Conservation (phyloP, 495 filamentous ascomycete species). For the Astrocystis sublimbata region DNA sequence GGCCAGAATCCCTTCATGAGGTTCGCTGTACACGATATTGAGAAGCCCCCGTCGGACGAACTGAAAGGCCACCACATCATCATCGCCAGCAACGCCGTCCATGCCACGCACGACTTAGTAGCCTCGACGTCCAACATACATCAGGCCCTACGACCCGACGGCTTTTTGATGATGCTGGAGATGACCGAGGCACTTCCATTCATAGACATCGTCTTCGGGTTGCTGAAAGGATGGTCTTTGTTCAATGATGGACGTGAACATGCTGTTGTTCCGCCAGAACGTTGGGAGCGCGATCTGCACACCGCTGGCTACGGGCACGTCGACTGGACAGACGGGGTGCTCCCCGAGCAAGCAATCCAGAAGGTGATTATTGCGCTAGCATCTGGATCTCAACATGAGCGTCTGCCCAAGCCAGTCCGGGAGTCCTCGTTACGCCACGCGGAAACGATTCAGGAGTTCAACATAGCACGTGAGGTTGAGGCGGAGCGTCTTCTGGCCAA, state of each 20-base stretch:
- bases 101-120: conserved; percentile 44
- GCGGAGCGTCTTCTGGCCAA: too few relatives aligned
- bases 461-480: too few relatives aligned
- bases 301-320: conserved; percentile 48
- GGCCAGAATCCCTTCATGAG: conserved; percentile 48
- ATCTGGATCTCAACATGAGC: conserved; percentile 3
- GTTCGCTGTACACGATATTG: conserved; percentile 50
- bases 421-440: too few relatives aligned
- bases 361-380: conserved; percentile 47
- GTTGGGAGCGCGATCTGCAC: conserved; percentile 44
- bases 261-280: conserved; percentile 35
- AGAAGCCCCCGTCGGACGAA: conserved; percentile 36
- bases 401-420: too few relatives aligned
- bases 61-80: conserved; percentile 37
- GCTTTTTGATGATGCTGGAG: conserved; percentile 49
- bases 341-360: conserved; percentile 43
- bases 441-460: background rate
- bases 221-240: conserved; percentile 58
- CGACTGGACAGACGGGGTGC: conserved; percentile 50
- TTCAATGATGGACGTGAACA: conserved; percentile 51
- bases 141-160: conserved; percentile 42
- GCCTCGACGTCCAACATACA: conserved; percentile 37
- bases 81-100: conserved; percentile 50
- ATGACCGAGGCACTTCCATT: conserved; percentile 44
- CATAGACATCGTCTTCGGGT: conserved; percentile 52